phyloP scores from a whole-genome alignment of 2,329 filamentous ascomycete genomes.

The Neonectria sp. region DNA sequence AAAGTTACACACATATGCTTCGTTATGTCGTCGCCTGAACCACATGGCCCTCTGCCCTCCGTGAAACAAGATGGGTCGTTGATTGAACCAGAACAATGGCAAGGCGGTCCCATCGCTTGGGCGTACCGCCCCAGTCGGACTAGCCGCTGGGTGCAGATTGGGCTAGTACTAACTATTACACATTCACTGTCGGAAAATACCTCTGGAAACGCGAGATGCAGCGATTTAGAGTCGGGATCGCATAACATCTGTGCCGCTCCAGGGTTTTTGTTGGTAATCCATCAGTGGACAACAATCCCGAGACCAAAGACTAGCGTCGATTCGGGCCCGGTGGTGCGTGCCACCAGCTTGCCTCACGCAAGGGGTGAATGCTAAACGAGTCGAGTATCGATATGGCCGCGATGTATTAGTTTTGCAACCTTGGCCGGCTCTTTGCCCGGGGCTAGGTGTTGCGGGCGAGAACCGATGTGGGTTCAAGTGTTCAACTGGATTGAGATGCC shows the following conservation, averaged over 20 bases:
- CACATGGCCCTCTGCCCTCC: neutral
- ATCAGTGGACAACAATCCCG: constrained; percentile 10
- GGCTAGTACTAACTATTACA: too few species aligned
- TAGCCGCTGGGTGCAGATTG: neutral
- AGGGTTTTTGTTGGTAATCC: constrained; percentile 9
- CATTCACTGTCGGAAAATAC: neutral
- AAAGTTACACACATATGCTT: neutral
- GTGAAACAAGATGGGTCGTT: neutral
- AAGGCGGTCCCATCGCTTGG: neutral
- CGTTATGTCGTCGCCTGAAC: neutral
- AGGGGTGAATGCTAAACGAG: constrained; percentile 24
- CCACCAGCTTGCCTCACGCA: constrained; percentile 22
- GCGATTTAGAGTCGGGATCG: neutral
- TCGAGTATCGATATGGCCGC: constrained; percentile 3
- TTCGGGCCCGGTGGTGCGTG: neutral
- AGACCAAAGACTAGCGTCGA: constrained; percentile 25
- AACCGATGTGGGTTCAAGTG: constrained; percentile 25
- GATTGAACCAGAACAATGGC: neutral
- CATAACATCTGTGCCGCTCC: constrained; percentile 18
- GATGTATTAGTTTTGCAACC: constrained; percentile 11
- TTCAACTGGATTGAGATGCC: constrained; percentile 29
- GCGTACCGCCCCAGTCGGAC: neutral
- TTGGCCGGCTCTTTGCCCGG: constrained; percentile 32
- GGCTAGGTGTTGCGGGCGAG: constrained; percentile 16
- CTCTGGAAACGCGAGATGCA: neutral